phyloP scores from a whole-genome alignment of 2,329 filamentous ascomycete species.

The Zymoseptoria ardabiliae region DNA sequence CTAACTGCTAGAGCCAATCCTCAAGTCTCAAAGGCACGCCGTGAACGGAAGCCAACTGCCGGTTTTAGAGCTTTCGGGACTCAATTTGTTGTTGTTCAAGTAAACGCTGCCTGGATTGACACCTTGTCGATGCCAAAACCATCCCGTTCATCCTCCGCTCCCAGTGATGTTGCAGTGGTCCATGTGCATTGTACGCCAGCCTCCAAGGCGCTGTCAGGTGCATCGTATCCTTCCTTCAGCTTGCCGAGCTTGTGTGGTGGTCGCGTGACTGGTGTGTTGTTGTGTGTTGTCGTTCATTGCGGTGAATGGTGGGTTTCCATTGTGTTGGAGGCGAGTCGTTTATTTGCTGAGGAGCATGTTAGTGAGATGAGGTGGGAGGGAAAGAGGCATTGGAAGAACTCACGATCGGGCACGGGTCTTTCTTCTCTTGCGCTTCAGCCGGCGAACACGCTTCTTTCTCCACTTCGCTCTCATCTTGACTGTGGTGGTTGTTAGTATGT shows the following conservation, averaged over 20 bases:
- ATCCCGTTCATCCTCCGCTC: constrained; percentile 12
- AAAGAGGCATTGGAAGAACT: constrained; percentile 36
- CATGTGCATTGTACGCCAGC: constrained; percentile 11
- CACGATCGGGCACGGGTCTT: constrained; percentile 98
- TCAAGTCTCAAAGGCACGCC: constrained; percentile 22
- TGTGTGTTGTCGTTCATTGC: constrained; percentile 8
- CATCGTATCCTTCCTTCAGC: constrained; percentile 29
- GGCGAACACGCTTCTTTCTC: constrained; percentile 99
- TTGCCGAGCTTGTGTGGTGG: constrained; percentile 22
- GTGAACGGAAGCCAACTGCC: constrained; percentile 10
- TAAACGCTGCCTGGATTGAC: constrained; percentile 12
- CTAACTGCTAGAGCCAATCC: constrained; percentile 12
- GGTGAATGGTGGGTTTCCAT: constrained; percentile 20
- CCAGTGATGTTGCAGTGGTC: constrained; percentile 3
- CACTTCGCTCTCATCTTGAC: constrained; percentile 84
- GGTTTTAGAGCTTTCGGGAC: constrained; percentile 23
- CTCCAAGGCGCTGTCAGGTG: constrained; percentile 27
- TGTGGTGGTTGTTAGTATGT: constrained; percentile 10
- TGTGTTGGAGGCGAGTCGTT: constrained; percentile 37
- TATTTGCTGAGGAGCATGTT: constrained; percentile 32
- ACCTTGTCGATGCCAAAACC: constrained; percentile 9
- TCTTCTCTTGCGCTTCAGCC: constrained; percentile 99
- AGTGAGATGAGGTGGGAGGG: constrained; percentile 4
- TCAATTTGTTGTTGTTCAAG: constrained; percentile 1
- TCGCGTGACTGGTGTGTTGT: constrained; percentile 24